Base-by-base conservation (phyloP, 495 filamentous ascomycete species). In the Talaromyces adpressus region DNA sequence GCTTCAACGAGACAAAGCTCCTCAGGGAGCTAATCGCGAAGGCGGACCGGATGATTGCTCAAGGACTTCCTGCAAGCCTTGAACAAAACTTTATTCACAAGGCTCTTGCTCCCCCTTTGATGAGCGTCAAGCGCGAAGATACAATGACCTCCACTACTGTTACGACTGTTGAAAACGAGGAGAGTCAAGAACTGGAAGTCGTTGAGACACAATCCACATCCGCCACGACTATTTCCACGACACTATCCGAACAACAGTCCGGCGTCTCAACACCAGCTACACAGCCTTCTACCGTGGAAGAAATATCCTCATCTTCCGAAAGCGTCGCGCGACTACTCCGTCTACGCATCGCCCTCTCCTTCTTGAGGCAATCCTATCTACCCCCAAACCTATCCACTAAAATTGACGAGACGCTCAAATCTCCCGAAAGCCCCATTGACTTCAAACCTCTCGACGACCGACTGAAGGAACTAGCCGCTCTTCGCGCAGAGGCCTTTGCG, bases 81-180 rank as follows among this genome's bases (percentile, higher is more conserved):
- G 95, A 97, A 71, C 88, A 96, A 47, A 86, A 84, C 29, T 94
- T 96, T 68, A 83, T 99, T 12, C 79, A 75, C 20, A 87, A 88
- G 65, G 81, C 84, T n/a, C 74, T 98, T 27, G 88, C 91, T 61
- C 82, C 84, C 53, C 94, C 94, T 0, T 73, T 92, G 22, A 76
- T 89, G 67, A 82, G 81, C 6, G 73, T 88, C n/a, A 84, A 80
- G 67, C 74, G 81, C 49, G 75, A 80, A 4, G 80, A 82, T 49
- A 67, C 67, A 2, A 54, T 63, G 34, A 69, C 69, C 11, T 67
- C 62, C 39, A 65, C 52, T 6, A 29, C 62, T 14, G 58, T 66
- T 6, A 65, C 61, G 14, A 30, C 61, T 18, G 32, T 36, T 12
- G 60, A 71, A n/a, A 18, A 62, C 30, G 63, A 71, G 47, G 63